Evolutionary conservation across 164 flowering plant species (phyloP).

Genomic region (Aristolochia californica): DNA sequence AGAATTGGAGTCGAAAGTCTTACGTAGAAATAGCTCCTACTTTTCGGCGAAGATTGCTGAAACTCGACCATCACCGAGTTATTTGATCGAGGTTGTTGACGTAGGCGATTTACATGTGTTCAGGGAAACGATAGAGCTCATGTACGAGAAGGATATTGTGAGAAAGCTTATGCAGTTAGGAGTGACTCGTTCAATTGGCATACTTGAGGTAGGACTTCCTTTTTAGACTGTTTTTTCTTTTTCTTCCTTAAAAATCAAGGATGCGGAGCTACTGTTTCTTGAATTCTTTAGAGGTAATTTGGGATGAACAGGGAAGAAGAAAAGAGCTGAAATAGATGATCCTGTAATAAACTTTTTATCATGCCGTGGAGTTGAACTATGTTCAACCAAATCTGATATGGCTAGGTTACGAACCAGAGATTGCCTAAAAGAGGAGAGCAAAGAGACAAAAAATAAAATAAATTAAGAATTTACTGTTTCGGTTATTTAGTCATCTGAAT

Average conservation of each 20-base stretch:
- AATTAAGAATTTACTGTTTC: no score
- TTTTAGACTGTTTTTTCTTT: not conserved
- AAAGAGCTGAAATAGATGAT: not conserved
- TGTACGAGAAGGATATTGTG: slow-evolving; percentile 57
- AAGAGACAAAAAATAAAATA: no score
- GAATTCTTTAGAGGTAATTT: not conserved
- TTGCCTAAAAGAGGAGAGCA: no score
- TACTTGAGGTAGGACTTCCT: slow-evolving; percentile 61
- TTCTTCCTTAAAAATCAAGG: not conserved
- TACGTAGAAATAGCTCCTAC: slow-evolving; percentile 42
- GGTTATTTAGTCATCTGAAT: no score
- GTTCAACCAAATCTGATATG: not conserved
- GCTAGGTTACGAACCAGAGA: not conserved
- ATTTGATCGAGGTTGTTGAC: slow-evolving; percentile 69
- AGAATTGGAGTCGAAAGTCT: slow-evolving; percentile 62
- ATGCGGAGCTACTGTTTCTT: not conserved
- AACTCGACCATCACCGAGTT: slow-evolving; percentile 14
- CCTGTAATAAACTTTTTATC: not conserved
- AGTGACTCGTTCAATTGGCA: slow-evolving; percentile 48
- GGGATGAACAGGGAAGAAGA: not conserved
- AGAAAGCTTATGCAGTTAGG: slow-evolving; percentile 46
- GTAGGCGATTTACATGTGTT: slow-evolving; percentile 60
- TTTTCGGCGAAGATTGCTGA: slow-evolving; percentile 51
- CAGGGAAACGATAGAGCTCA: slow-evolving; percentile 71
- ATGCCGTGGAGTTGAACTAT: not conserved